Evolutionary conservation across 768 basidiomycete genomes (phyloP).

Genomic region (Russula sp.): DNA sequence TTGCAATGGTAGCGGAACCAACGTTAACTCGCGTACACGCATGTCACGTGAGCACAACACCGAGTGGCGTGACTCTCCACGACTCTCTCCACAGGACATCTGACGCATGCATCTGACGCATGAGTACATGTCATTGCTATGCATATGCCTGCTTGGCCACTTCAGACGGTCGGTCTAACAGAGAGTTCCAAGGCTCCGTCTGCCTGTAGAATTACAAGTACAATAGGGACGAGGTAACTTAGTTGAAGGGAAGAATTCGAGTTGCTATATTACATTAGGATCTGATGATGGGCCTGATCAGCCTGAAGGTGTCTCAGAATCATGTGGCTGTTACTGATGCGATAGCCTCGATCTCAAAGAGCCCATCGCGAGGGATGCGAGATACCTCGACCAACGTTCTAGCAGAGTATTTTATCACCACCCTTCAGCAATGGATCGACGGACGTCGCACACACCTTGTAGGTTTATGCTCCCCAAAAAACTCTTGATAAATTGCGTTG

Average conservation of each 20-base stretch:
- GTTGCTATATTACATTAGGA: background rate
- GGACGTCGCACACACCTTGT: constrained; percentile 50
- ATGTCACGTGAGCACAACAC: background rate
- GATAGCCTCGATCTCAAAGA: constrained; percentile 91
- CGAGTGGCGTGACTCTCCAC: background rate
- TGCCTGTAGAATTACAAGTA: background rate
- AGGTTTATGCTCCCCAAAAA: constrained; percentile 90
- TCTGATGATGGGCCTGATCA: too few relatives aligned
- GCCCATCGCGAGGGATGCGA: constrained; percentile 83
- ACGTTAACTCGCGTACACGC: too few relatives aligned
- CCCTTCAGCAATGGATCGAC: background rate
- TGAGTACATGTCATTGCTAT: background rate
- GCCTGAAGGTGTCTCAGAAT: background rate
- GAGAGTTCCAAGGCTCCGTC: too few relatives aligned
- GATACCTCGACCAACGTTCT: constrained; percentile 83
- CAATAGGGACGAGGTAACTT: background rate
- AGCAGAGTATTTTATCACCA: background rate
- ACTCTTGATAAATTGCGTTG: constrained; percentile 76
- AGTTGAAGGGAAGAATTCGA: background rate
- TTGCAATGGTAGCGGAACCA: background rate
- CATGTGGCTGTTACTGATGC: constrained; percentile 40
- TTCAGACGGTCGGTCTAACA: too few relatives aligned
- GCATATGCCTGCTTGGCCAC: too few relatives aligned
- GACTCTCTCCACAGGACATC: too few relatives aligned
- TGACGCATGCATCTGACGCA: too few relatives aligned